phyloP scores from a whole-genome alignment of 306 rosid genomes.

The Rosa lucieae region DNA sequence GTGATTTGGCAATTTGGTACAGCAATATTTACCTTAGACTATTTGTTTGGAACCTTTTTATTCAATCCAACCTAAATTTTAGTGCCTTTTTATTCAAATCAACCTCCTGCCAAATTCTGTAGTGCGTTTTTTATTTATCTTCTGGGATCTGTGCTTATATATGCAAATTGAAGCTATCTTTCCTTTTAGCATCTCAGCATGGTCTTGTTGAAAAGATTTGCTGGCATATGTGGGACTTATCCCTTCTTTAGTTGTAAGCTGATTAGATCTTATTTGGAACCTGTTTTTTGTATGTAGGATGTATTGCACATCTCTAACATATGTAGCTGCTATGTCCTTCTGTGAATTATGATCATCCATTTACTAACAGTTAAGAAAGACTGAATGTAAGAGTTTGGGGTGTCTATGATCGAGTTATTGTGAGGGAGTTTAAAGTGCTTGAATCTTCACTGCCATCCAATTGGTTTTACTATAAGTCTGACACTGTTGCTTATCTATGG shows the following conservation, averaged over 20 bases:
- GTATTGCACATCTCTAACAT: neutral
- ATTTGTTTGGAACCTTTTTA: neutral
- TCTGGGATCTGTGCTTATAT: neutral
- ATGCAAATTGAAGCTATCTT: neutral
- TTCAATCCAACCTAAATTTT: too few relatives aligned
- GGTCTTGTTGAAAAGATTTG: neutral
- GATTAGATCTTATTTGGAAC: neutral
- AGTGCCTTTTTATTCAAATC: too few relatives aligned
- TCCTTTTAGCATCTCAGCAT: neutral
- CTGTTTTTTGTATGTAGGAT: neutral
- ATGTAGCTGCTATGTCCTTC: neutral
- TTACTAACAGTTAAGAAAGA: neutral
- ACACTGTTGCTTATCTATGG: slow-evolving; percentile 14
- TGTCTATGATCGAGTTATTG: neutral
- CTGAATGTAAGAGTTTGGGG: neutral
- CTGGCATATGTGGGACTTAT: neutral
- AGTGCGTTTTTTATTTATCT: too few relatives aligned
- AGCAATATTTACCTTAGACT: neutral
- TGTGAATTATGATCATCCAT: neutral
- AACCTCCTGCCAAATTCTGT: too few relatives aligned
- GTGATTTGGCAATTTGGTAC: neutral
- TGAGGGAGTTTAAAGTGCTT: neutral
- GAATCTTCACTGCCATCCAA: slow-evolving; percentile 13
- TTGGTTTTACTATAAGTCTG: slow-evolving; percentile 24
- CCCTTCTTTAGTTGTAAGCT: neutral